These are phyloP conservation scores for Starmera caribaea DNA, from an alignment of 805 yeast genomes.

Conservation along the genomic window DNA sequence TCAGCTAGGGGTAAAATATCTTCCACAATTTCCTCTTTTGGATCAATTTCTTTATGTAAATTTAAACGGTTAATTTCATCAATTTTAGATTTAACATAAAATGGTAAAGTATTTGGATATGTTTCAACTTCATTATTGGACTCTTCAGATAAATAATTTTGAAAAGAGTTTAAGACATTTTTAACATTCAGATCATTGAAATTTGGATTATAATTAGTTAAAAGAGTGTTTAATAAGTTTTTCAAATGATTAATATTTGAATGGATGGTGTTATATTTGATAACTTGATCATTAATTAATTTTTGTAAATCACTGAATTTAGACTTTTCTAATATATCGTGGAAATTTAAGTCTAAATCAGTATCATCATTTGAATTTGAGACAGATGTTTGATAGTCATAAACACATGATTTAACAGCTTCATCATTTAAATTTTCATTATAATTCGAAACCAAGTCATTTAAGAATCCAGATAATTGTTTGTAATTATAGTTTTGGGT, in stretches of 20 bases:
- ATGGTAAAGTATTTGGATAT: slow-evolving; percentile 1
- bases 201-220: slow-evolving; percentile 58
- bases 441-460: slow-evolving; percentile 44
- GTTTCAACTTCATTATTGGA: neutral
- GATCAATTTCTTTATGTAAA: neutral
- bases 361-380: slow-evolving; percentile 4
- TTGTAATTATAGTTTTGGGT: too few relatives aligned
- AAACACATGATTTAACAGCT: slow-evolving; percentile 70
- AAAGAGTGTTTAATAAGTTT: slow-evolving; percentile 32
- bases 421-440: slow-evolving; percentile 81
- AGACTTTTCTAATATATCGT: neutral
- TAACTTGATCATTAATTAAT: slow-evolving; percentile 3
- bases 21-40: neutral
- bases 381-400: slow-evolving; percentile 22
- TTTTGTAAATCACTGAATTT: slow-evolving; percentile 2
- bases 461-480: slow-evolving; percentile 28
- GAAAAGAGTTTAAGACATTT: slow-evolving; percentile 42
- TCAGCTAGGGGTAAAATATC: neutral
- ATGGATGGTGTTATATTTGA: slow-evolving; percentile 7
- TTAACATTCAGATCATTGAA: slow-evolving; percentile 70
- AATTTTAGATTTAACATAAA: slow-evolving; percentile 1
- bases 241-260: slow-evolving; percentile 28
- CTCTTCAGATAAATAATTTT: slow-evolving; percentile 27
- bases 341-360: neutral
- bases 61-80: neutral